A percentile compares a stretch with the other conserved stretches of the same genome.
phyloP scores from a whole-genome alignment of 805 yeast species.

The Pichia insulana region DNA sequence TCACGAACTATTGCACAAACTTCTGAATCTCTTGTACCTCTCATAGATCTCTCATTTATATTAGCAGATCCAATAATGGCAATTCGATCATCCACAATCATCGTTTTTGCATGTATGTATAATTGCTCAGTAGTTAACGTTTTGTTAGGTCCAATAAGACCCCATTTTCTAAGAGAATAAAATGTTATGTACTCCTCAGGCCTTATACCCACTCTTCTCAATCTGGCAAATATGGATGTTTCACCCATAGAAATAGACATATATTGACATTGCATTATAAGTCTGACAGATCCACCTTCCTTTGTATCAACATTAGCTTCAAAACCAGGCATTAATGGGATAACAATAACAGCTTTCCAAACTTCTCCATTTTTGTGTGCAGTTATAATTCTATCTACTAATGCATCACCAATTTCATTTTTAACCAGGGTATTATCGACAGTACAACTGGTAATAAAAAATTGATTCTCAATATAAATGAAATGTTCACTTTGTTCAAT shows the following conservation, averaged over 20 bases:
- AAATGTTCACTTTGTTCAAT: constrained; percentile 91
- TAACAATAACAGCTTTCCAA: constrained; percentile 88
- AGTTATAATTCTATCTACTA: constrained; percentile 89
- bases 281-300: constrained; percentile 90
- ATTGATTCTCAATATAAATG: constrained; percentile 92
- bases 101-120: constrained; percentile 85
- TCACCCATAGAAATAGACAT: constrained; percentile 88
- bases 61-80: constrained; percentile 97
- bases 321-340: constrained; percentile 97
- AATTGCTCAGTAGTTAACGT: constrained; percentile 81
- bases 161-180: constrained; percentile 92
- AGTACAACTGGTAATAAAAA: constrained; percentile 82
- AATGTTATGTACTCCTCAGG: constrained; percentile 91
- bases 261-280: constrained; percentile 94
- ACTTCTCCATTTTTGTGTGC: constrained; percentile 68
- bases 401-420: constrained; percentile 90
- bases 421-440: constrained; percentile 78
- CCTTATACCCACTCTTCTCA: constrained; percentile 69
- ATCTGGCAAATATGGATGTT: constrained; percentile 75
- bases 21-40: constrained; percentile 91
- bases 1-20: constrained; percentile 87
- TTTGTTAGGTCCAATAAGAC: constrained; percentile 69
- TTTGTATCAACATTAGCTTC: constrained; percentile 87
- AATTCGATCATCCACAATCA: constrained; percentile 87
- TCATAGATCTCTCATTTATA: constrained; percentile 92